Base-by-base conservation (phyloP, 1,284 basidiomycete genomes). In the Cryptococcus sp. region DNA sequence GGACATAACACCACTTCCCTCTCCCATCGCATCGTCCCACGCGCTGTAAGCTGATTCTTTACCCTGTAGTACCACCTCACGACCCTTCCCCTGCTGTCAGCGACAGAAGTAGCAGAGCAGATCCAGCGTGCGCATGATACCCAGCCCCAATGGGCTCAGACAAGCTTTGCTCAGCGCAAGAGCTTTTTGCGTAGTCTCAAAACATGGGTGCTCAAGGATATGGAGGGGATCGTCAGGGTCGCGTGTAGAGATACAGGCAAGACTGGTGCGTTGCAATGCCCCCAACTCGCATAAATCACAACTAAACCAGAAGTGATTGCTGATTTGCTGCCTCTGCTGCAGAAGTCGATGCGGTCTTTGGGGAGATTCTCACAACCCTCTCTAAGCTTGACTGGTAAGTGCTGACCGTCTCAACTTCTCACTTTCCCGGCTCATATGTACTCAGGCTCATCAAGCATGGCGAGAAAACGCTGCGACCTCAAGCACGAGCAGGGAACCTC, bases 221-320 rank as follows among this genome's bases (percentile, higher is more conserved):
- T 93, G 79, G 89, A 94, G 58, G 79, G 80, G 20, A 91, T 93
- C 67, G 91, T 91, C 7, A 83, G 87, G 47, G 89, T 96, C n/a
- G 92, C 92, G 38, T 92, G 90, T 70, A 83, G 94, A 39, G 95
- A 99, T 77, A 93, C 93, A 0, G 95, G 95, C 57, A 99, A 98
- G 82, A 98, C 95, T 37, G 81, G 93, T 93, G 68, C 74, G 89
- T 84, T 10, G 6, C 19, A 5, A 7, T 34, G 29, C 8, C 8
- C 8, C 29, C 8, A 5, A 13, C n/a, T n/a, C n/a, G n/a, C n/a
- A n/a, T n/a, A n/a, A n/a, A n/a, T n/a, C n/a, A n/a, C n/a, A n/a
- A n/a, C n/a, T n/a, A n/a, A n/a, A n/a, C n/a, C n/a, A n/a, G n/a
- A n/a, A n/a, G n/a, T 34, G 5, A 34, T 34, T n/a, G 13, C 5